A percentile compares a stretch with the other conserved stretches of the same genome.
phyloP scores from a whole-genome alignment of 1,284 basidiomycete species.

The Trametes sp. region DNA sequence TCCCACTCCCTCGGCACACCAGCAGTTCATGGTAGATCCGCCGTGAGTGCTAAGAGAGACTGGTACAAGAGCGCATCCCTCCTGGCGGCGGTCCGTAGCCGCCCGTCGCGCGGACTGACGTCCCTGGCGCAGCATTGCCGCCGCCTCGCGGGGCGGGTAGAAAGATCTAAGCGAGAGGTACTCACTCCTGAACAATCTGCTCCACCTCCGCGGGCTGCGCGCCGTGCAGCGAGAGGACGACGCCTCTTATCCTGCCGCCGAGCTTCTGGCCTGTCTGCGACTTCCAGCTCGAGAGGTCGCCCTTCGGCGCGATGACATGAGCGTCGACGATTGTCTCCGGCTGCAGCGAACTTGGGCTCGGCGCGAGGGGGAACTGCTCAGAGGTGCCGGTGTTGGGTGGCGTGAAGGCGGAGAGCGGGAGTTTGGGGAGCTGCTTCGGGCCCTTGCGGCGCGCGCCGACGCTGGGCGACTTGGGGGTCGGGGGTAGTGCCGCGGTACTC shows the following conservation, averaged over 20 bases:
- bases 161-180: conserved; percentile 24
- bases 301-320: conserved; percentile 56
- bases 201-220: conserved; percentile 45
- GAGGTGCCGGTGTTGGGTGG: conserved; percentile 70
- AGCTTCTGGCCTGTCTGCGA: conserved; percentile 56
- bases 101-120: too few relatives aligned
- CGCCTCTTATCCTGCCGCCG: conserved; percentile 52
- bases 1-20: too few relatives aligned
- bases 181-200: conserved; percentile 47
- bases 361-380: conserved; percentile 70
- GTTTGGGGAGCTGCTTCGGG: conserved; percentile 66
- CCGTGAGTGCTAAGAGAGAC: too few relatives aligned
- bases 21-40: too few relatives aligned
- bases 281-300: conserved; percentile 58
- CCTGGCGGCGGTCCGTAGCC: too few relatives aligned
- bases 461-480: conserved; percentile 49
- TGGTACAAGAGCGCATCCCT: too few relatives aligned
- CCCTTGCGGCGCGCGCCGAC: conserved; percentile 62
- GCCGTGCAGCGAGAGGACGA: conserved; percentile 60
- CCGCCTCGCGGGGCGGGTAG: neutral
- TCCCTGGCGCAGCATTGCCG: neutral
- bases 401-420: conserved; percentile 76
- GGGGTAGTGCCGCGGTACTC: conserved; percentile 40
- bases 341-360: conserved; percentile 71
- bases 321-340: conserved; percentile 74